Percentiles rank a stretch among this genome's conserved stretches.
Evolutionary conservation across 1,284 basidiomycete species (phyloP).

Genomic region (Ceratobasidium sp.): DNA sequence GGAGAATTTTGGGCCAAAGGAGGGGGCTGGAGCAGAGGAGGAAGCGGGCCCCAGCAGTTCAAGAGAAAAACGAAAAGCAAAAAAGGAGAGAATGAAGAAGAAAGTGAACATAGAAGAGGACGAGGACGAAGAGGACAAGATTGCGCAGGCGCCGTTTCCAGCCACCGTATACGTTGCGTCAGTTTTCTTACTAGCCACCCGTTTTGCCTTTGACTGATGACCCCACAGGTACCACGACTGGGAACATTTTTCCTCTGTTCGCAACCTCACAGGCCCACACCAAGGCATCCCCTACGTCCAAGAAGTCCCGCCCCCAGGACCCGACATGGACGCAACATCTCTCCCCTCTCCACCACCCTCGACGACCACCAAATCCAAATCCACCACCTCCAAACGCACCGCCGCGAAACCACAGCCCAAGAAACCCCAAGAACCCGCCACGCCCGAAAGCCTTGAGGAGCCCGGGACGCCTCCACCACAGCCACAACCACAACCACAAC

Average conservation of each 20-base stretch:
- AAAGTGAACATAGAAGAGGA: slow-evolving; percentile 51
- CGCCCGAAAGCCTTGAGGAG: slow-evolving; percentile 42
- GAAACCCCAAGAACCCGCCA: slow-evolving; percentile 51
- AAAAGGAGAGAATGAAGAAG: slow-evolving; percentile 54
- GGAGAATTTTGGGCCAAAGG: slow-evolving; percentile 59
- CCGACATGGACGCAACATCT: slow-evolving; percentile 47
- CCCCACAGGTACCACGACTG: slow-evolving; percentile 82
- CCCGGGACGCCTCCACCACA: slow-evolving; percentile 43
- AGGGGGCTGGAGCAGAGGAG: slow-evolving; percentile 53
- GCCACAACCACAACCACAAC: slow-evolving; percentile 48
- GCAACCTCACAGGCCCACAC: slow-evolving; percentile 87
- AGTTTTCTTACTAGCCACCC: slow-evolving; percentile 55
- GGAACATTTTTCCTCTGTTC: slow-evolving; percentile 94
- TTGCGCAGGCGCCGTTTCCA: slow-evolving; percentile 10
- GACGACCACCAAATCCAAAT: slow-evolving; percentile 9
- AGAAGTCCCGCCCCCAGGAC: slow-evolving; percentile 49
- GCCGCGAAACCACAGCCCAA: not conserved
- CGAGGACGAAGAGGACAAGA: slow-evolving; percentile 53
- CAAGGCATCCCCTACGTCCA: slow-evolving; percentile 75
- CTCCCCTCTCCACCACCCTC: slow-evolving; percentile 45
- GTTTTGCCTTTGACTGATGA: slow-evolving; percentile 40
- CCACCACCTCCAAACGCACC: slow-evolving; percentile 32
- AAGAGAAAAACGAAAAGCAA: slow-evolving; percentile 53
- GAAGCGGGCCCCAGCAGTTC: slow-evolving; percentile 12
- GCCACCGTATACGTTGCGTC: slow-evolving; percentile 81